Evolutionary conservation across 169 alveolate species (phyloP), one percentile per base, ranked within the genome.

Genomic region (Cryptosporidium xiaoi): DNA sequence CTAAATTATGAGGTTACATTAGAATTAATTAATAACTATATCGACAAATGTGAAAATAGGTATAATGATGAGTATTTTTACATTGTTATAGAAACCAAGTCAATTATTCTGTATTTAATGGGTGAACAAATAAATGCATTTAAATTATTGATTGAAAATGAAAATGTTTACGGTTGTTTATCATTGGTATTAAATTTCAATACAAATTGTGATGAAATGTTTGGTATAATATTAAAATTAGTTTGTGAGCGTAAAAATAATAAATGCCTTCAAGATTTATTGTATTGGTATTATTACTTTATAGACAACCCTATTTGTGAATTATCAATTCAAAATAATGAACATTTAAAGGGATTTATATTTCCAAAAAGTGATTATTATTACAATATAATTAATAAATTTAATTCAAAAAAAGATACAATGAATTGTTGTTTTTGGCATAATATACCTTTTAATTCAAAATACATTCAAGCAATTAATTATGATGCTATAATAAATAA

Each of bases 251-350:
- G 7, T 40, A 46, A 60, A 5, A 36, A 31, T 27, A 0, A 10
- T 12, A 20, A 60, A 18, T 1, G 24, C 5, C 13, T 60, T 31
- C 51, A 77, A 20, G 48, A 60, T 31, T 50, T 77, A 15, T 8
- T 60, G 18, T 60, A 15, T 62, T 77, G 87, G 87, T 56, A 20
- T 44, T 68, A 77, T 24, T 77, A 58, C 44, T 60, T 69, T 51
- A 16, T 69, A 5, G 51, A 18, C 15, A 69, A 36, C 51, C 82
- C 82, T 46, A 44, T 53, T 34, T 8, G 51, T 20, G 44, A 53
- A 13, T 51, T 55, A 33, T 20, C 6, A 18, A 15, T 51, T 3
- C 67, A 69, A 15, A 18, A 18, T 7, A 27, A 31, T 12, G 56
- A 69, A 27, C 2, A 51, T 34, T 31, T 69, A n/a, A 24, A 48